Base-by-base conservation (phyloP, 306 rosid genomes). In the Medicago arabica region DNA sequence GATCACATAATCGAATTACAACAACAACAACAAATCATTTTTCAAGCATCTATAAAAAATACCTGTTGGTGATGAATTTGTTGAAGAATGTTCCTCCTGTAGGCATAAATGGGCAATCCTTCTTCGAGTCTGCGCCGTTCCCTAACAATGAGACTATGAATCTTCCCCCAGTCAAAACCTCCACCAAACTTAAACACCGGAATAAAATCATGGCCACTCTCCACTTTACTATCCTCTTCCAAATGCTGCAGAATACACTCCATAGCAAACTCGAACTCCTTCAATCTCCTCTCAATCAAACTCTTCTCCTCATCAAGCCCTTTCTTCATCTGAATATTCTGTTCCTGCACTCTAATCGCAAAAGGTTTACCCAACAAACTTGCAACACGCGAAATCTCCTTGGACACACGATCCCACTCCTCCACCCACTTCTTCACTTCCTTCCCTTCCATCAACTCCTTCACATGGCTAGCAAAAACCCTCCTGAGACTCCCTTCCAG, bases 81-180 rank as follows among this genome's bases (percentile, higher is more conserved):
- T 59, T 44, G 71, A 67, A 95, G 87, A 79, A 95, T 89, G 4
- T 90, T 89, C 75, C 53, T 85, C 83, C 99, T 71, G 76, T 79
- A 88, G 63, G 96, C 96, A 72, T 92, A 95, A 59, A 95, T 86
- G 4, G 99, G 99, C 82, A 95, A 83, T 0, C 97, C 97, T 21
- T 86, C 92, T 11, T 89, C 76, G 15, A 95, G 91, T 17, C 99
- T 78, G 0, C 88, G 87, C 65, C 92, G 78, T 75, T 95, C 99
- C 83, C 97, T 82, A 60, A 51, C 58, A 38, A 92, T 84, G 58
- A 92, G 16, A 39, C 77, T 55, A 51, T 86, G 88, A 67, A 95
- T 49, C 54, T 53, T 77, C 67, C 39, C 71, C 97, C 96, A 95
- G 75, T 87, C 62, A 54, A 69, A 55, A 9, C n/a, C 12, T 47